phyloP scores from a whole-genome alignment of 768 basidiomycete species.

The Leccinum subtestaceum region DNA sequence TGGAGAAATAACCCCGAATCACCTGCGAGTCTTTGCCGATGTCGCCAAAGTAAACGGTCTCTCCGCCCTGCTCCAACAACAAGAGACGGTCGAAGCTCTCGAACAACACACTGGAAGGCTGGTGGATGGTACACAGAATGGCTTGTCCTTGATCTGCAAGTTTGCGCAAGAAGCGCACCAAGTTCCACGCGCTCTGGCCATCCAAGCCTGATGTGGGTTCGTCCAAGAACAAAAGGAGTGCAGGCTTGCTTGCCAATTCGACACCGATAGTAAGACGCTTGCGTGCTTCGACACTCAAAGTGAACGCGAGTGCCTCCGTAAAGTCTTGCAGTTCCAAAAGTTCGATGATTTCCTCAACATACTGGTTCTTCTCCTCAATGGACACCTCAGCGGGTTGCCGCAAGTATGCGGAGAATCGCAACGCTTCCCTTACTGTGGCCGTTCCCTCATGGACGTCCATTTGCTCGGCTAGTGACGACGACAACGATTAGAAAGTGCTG shows the following conservation, averaged over 20 bases:
- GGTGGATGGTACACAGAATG: constrained; percentile 89
- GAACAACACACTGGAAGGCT: constrained; percentile 83
- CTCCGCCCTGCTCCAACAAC: constrained; percentile 72
- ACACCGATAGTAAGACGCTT: constrained; percentile 92
- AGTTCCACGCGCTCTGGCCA: constrained; percentile 72
- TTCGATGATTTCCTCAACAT: constrained; percentile 82
- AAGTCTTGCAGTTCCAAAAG: constrained; percentile 81
- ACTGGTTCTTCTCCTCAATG: constrained; percentile 70
- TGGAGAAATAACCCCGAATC: constrained; percentile 73
- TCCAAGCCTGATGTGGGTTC: constrained; percentile 59
- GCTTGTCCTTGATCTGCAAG: constrained; percentile 84
- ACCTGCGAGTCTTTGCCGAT: constrained; percentile 72
- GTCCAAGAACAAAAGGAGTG: constrained; percentile 30
- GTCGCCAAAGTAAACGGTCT: constrained; percentile 92
- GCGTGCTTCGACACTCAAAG: constrained; percentile 63
- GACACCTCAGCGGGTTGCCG: constrained; percentile 70
- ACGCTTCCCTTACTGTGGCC: constrained; percentile 78
- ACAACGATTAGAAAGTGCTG: constrained; percentile 25
- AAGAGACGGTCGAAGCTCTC: constrained; percentile 79
- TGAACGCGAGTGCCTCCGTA: constrained; percentile 78
- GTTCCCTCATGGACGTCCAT: constrained; percentile 85
- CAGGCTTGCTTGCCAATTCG: constrained; percentile 75
- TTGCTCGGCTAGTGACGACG: constrained; percentile 58
- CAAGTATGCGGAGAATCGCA: constrained; percentile 83
- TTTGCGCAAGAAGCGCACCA: constrained; percentile 78